Conservation (phyloP, 2,329 filamentous ascomycete species). For the Metarhizium sp. region DNA sequence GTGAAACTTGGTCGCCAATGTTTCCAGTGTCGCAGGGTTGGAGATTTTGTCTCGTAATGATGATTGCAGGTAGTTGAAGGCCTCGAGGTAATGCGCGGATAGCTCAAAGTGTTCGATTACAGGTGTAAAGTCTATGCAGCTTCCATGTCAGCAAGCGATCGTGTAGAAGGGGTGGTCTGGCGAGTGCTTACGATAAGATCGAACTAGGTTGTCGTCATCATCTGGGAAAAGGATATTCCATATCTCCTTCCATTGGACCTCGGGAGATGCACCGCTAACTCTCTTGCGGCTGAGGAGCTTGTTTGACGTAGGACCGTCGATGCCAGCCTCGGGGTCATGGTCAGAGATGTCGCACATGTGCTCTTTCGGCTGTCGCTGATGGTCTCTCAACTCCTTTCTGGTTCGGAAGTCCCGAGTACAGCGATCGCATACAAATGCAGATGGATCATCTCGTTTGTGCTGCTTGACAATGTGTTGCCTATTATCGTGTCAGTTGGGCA, state of each 20-base stretch:
- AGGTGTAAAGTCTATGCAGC: conserved; percentile 25
- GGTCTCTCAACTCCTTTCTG: conserved; percentile 28
- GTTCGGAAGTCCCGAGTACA: conserved; percentile 29
- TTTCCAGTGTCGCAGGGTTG: conserved; percentile 27
- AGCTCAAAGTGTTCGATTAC: conserved; percentile 33
- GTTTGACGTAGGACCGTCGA: conserved; percentile 29
- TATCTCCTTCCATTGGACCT: conserved; percentile 31
- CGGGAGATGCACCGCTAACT: conserved; percentile 26
- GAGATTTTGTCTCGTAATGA: conserved; percentile 28
- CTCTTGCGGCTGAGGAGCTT: conserved; percentile 30
- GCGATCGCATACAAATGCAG: conserved; percentile 29
- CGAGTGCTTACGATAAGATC: conserved; percentile 18
- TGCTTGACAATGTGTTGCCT: conserved; percentile 35
- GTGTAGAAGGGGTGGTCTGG: too few species aligned
- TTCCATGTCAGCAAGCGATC: conserved; percentile 1
- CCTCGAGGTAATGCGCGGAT: conserved; percentile 21
- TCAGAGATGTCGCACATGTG: conserved; percentile 32
- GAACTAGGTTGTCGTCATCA: conserved; percentile 24
- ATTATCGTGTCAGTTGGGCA: conserved; percentile 1
- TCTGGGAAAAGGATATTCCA: conserved; percentile 34
- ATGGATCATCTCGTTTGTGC: conserved; percentile 30
- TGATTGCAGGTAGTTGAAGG: conserved; percentile 22
- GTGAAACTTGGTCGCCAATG: conserved; percentile 28
- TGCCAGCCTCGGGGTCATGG: conserved; percentile 29
- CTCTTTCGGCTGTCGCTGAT: conserved; percentile 29